These are phyloP conservation scores for Chrysopogon serrulatus DNA, from an alignment of 176 grass and related monocot genomes.

Conservation along the genomic window DNA sequence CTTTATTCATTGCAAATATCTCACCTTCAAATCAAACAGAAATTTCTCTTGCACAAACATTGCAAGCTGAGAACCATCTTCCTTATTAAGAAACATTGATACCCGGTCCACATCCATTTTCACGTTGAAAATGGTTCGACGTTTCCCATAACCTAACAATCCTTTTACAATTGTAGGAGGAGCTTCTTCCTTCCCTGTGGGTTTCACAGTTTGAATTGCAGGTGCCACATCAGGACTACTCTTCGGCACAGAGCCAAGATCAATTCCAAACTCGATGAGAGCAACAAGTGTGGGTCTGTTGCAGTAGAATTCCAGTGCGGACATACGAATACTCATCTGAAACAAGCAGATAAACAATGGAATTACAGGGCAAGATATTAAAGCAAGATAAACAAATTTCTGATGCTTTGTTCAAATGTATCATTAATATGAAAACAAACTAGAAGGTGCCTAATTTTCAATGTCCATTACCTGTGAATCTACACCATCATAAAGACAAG, in stretches of 20 bases:
- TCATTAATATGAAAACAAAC: not conserved
- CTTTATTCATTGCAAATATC: not conserved
- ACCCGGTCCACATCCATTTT: slow-evolving; percentile 97
- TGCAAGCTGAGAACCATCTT: slow-evolving; percentile 94
- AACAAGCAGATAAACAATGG: slow-evolving; percentile 11
- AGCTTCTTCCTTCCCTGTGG: slow-evolving; percentile 59
- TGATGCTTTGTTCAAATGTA: not conserved
- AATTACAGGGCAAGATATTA: not conserved
- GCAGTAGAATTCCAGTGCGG: slow-evolving; percentile 84
- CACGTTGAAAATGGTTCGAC: slow-evolving; percentile 83
- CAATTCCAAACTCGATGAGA: slow-evolving; percentile 93
- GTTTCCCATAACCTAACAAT: slow-evolving; percentile 89
- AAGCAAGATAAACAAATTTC: not conserved
- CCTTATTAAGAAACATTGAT: slow-evolving; percentile 96
- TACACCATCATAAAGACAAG: slow-evolving; percentile 82
- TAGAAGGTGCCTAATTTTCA: not conserved
- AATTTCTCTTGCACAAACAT: slow-evolving; percentile 97
- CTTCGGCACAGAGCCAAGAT: slow-evolving; percentile 53
- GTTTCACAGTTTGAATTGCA: slow-evolving; percentile 20
- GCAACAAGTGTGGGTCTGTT: slow-evolving; percentile 93
- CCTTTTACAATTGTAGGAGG: slow-evolving; percentile 65
- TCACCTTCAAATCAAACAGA: slow-evolving; percentile 94
- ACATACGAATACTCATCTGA: slow-evolving; percentile 98
- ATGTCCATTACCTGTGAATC: slow-evolving; percentile 78
- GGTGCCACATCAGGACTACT: slow-evolving; percentile 28